Evolutionary conservation across 1,284 basidiomycete species (phyloP), one percentile per base, ranked within the genome.

Genomic region (Ustilago cynodontis): DNA sequence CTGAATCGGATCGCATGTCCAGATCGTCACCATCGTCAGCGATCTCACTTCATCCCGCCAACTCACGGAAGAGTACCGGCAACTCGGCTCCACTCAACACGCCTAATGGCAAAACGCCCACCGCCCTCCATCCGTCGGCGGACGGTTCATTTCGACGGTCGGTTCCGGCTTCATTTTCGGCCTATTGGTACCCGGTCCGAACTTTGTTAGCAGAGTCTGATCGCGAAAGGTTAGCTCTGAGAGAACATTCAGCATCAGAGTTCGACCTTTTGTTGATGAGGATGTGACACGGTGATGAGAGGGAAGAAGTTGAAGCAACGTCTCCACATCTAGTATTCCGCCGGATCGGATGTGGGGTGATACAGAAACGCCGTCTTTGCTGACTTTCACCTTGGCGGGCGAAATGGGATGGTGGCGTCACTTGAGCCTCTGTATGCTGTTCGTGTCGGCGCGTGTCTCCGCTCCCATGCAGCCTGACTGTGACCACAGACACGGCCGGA

Each of bases 141-240:
- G 47, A 49, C 47, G 20, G 24, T 26, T 49, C 24, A n/a, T 26
- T n/a, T 28, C 47, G 24, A 28, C 47, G 6, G 14, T n/a, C 43
- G 43, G 11, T 47, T 47, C 9, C 47, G 47, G 47, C 47, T 49
- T 49, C 47, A 49, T 49, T 24, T 26, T 14, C 47, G 47, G 47
- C 47, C 14, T 7, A 13, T 26, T 49, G 14, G 13, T 24, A 14
- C 22, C 47, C 24, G 47, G 22, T 49, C 47, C 47, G 13, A 49
- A 49, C 47, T 14, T 24, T 26, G 47, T 49, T 14, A 9, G 6
- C n/a, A 24, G 16, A 13, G 47, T n/a, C 18, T 26, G 26, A 49
- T 49, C 14, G 47, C 47, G 24, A 49, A 16, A n/a, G 1, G 5
- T 43, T 7, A 43, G n/a, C 20, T 20, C 8, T 8, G 16, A 28